Conservation (phyloP, 208 protist genomes). For the Acanthamoeba rhysodes region DNA sequence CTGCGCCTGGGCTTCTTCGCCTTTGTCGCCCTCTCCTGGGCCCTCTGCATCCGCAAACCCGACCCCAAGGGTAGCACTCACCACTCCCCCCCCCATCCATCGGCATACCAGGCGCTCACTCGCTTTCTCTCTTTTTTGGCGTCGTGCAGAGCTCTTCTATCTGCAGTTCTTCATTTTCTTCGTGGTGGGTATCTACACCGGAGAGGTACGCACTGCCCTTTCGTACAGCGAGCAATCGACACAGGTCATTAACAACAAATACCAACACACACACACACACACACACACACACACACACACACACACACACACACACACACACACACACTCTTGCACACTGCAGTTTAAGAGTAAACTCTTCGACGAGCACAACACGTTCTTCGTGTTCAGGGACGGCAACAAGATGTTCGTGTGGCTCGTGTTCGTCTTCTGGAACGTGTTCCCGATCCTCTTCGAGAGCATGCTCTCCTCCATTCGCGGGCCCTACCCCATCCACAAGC, state of each 20-base stretch:
- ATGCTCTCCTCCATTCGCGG: slow-evolving; percentile 52
- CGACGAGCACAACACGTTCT: slow-evolving; percentile 63
- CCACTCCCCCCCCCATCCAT: background rate
- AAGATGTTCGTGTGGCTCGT: slow-evolving; percentile 33
- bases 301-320: too few species aligned
- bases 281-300: too few species aligned
- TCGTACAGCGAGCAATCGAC: too few species aligned
- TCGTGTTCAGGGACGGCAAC: slow-evolving; percentile 48
- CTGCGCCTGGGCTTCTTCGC: slow-evolving; percentile 15
- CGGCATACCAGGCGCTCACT: background rate
- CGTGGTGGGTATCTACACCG: slow-evolving; percentile 28
- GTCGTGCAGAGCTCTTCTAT: slow-evolving; percentile 33
- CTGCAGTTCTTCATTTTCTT: slow-evolving; percentile 73
- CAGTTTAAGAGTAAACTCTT: slow-evolving; percentile 69
- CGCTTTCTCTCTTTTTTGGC: background rate
- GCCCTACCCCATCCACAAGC: slow-evolving; percentile 66
- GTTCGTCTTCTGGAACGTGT: slow-evolving; percentile 65
- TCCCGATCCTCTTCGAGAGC: slow-evolving; percentile 61
- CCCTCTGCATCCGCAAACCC: slow-evolving; percentile 60
- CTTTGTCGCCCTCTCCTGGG: background rate
- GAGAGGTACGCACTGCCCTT: slow-evolving; percentile 14
- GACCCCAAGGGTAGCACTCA: slow-evolving; percentile 4
- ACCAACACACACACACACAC: too few species aligned
- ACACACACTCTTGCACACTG: too few species aligned
- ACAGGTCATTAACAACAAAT: too few species aligned